Base-by-base conservation (phyloP, 2,329 filamentous ascomycete genomes). In the Scolecobasidium constrictum region DNA sequence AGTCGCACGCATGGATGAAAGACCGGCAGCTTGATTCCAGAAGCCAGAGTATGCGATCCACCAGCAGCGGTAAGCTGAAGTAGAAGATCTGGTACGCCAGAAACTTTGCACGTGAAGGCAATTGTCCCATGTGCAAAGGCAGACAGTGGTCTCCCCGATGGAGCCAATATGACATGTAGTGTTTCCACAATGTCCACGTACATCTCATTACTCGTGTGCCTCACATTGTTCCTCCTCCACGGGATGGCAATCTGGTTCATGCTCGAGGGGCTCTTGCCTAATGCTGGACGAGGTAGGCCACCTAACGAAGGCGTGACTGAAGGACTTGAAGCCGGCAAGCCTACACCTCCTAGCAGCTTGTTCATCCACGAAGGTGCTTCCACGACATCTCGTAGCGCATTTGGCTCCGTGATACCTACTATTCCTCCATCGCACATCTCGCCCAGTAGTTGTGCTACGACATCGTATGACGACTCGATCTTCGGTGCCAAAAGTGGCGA, bases 141-240 rank as follows among this genome's bases (percentile, higher is more conserved):
- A 5, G 86, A 80, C 17, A 98, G 71, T 1, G 90, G 82, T 12
- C 87, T 75, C 4, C 92, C 92, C 0, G 88, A 95, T 0, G 92
- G 92, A 1, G 92, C 87, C 34, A 96, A 73, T 0, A 83, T 94
- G 33, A 95, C 86, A 1, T 80, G 77, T 0, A 98, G 69, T 1
- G 85, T 86, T 66, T 98, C 92, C 47, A 98, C 78, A 11, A 98
- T 78, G 59, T 98, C 92, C 45, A 94, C 90, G 59, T 96, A 96
- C 51, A 98, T 72, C 62, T 98, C 92, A 62, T 96, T 98, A 43
- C 85, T 94, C 3, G 90, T 96, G 61, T 98, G 92, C 13, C 88
- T 76, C 42, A 98, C 92, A 55, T 94, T 94, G 31, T 86, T 78
- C 47, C 87, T 74, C 48, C 92, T 77, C 92, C 92, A 98, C 1